Conservation (phyloP, 2,329 filamentous ascomycete genomes). For the Septoria linicola region DNA sequence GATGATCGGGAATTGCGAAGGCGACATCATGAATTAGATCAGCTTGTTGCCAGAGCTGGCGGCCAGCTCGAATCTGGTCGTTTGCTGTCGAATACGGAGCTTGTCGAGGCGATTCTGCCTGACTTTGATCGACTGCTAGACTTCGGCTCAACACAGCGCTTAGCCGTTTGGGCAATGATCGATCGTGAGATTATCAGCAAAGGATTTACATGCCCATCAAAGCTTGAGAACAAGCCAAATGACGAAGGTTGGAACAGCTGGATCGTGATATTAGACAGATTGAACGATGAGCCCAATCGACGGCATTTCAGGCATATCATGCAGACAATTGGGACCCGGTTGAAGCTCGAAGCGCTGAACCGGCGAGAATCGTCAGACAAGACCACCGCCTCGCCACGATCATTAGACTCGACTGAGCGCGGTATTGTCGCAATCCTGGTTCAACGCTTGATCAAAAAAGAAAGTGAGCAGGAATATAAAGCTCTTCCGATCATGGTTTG, state of each 20-base stretch:
- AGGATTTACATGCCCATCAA: slow-evolving; percentile 20
- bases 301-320: slow-evolving; percentile 16
- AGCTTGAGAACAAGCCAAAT: slow-evolving; percentile 15
- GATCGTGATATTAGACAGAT: slow-evolving; percentile 20
- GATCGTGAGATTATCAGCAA: slow-evolving; percentile 24
- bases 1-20: neutral
- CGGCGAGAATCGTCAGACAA: neutral
- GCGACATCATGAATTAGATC: neutral
- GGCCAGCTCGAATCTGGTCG: neutral
- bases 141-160: slow-evolving; percentile 9
- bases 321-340: slow-evolving; percentile 6
- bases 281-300: slow-evolving; percentile 20
- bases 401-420: no score
- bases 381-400: neutral
- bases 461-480: neutral
- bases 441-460: neutral
- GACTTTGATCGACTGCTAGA: slow-evolving; percentile 17
- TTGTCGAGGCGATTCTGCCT: slow-evolving; percentile 12
- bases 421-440: neutral
- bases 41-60: neutral
- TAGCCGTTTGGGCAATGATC: slow-evolving; percentile 20
- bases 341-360: neutral
- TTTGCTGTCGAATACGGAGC: slow-evolving; percentile 7
- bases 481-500: slow-evolving; percentile 15
- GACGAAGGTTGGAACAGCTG: slow-evolving; percentile 23